Conservation (phyloP, 176 grass and related monocot genomes). For the Phoenix roebelenii region DNA sequence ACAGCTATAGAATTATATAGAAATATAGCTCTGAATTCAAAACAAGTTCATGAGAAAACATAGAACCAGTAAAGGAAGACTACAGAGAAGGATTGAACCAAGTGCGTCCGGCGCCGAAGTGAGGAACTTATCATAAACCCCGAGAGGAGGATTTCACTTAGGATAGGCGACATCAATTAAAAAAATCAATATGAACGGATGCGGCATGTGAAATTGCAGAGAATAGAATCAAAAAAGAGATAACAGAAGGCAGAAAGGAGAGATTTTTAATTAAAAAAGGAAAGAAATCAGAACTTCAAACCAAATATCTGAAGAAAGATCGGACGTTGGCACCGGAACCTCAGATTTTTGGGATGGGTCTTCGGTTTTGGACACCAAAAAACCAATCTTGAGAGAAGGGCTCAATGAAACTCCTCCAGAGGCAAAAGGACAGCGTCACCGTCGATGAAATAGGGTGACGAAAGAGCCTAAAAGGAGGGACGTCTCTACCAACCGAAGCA, state of each 20-base stretch:
- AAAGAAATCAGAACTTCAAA: too few species aligned
- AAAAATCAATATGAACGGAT: constrained; percentile 49
- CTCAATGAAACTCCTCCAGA: too few species aligned
- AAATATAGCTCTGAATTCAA: background rate
- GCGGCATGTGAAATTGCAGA: constrained; percentile 40
- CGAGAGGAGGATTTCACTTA: constrained; percentile 99
- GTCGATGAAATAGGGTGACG: too few species aligned
- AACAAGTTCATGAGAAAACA: constrained; percentile 88
- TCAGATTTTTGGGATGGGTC: too few species aligned
- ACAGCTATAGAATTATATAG: too few species aligned
- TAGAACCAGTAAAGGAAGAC: constrained; percentile 99
- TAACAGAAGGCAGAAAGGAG: background rate
- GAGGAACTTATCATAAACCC: constrained; percentile 99
- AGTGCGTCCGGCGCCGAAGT: constrained; percentile 74
- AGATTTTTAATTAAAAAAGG: background rate
- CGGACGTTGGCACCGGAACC: too few species aligned
- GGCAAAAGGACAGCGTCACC: too few species aligned
- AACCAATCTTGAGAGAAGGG: too few species aligned
- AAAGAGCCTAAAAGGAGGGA: too few species aligned
- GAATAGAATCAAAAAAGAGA: background rate
- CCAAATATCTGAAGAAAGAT: too few species aligned
- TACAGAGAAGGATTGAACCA: constrained; percentile 98
- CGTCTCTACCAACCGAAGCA: too few species aligned
- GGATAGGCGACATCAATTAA: constrained; percentile 85
- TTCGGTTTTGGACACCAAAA: too few species aligned